Evolutionary conservation across 163 green algal genomes (phyloP).

Genomic region (Coccomyxa subellipsoidea): DNA sequence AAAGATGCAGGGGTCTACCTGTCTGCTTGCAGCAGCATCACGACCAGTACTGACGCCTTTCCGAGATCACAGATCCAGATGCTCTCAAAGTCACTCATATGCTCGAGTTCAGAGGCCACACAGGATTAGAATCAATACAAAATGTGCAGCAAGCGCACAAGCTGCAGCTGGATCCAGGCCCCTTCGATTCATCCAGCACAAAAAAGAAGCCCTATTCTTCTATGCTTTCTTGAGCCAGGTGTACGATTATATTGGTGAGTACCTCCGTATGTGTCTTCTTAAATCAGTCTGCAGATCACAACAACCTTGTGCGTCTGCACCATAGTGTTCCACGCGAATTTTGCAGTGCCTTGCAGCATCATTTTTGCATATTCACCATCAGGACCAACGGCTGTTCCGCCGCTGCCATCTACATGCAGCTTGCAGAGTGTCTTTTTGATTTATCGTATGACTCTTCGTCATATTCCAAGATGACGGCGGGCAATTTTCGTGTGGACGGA

Average conservation of each 20-base stretch:
- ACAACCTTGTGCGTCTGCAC: no score
- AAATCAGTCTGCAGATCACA: no score
- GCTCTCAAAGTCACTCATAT: background rate
- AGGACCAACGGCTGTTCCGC: background rate
- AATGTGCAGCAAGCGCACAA: background rate
- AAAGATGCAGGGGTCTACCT: background rate
- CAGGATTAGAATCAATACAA: background rate
- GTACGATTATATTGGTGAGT: constrained; percentile 52
- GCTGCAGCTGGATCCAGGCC: background rate
- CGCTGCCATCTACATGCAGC: no score
- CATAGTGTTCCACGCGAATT: no score
- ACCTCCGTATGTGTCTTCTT: background rate
- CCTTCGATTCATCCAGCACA: constrained; percentile 88
- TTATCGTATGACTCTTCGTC: no score
- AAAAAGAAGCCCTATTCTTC: constrained; percentile 86
- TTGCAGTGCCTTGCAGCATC: no score
- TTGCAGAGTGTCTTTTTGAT: no score
- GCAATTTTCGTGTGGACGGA: background rate
- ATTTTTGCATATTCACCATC: background rate
- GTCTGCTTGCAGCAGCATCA: background rate
- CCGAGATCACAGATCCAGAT: background rate
- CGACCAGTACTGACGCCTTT: constrained; percentile 3
- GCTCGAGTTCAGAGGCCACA: background rate
- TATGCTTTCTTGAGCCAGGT: constrained; percentile 88
- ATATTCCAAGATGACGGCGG: no score